Base-by-base conservation (phyloP, 148 eudicot genomes). In the Amaranthus cruentus region DNA sequence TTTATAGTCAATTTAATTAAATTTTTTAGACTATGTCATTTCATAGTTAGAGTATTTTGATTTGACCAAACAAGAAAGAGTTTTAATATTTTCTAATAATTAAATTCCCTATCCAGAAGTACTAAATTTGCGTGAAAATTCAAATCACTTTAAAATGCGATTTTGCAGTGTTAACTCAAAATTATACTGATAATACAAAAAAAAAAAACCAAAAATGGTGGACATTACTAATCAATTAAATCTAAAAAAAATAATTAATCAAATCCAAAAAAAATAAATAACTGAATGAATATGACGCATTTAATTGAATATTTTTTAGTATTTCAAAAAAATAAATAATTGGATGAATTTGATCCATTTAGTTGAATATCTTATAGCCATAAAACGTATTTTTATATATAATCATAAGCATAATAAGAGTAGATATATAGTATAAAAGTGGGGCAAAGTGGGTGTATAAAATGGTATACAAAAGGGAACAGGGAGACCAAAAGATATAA, bases 401-500 rank as follows among this genome's bases (percentile, higher is more conserved):
- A 53, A 46, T 66, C 69, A 66, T 48, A 28, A 2, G 1, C 38
- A 28, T 28, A 28, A 28, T 28, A 28, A 28, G 38, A 28, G 38
- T 28, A 28, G 38, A 28, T 28, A 18, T 18, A 18, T 18, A 47
- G 7, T 66, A 48, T 13, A 48, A 66, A 66, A 66, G 54, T 12
- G 11, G 14, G 49, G 38, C 38, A 3, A 66, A 66, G 15, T 3
- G 63, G 44, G 43, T 66, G 55, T 66, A 66, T 66, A 48, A 66
- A 66, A n/a, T 58, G 62, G 8, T 15, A 5, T 58, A 15, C 28
- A 15, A 71, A 5, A 42, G 76, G 79, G 69, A 61, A 72, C 75
- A 75, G 8, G 62, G 68, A 75, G 82, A 80, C 79, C 75, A 80
- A 71, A 71, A 75, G 49, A 70, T 57, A 21, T 65, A 60, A 71